Evolutionary conservation across 805 yeast genomes (phyloP), one percentile per base, ranked within the genome.

Genomic region (Grigorovia humatica): DNA sequence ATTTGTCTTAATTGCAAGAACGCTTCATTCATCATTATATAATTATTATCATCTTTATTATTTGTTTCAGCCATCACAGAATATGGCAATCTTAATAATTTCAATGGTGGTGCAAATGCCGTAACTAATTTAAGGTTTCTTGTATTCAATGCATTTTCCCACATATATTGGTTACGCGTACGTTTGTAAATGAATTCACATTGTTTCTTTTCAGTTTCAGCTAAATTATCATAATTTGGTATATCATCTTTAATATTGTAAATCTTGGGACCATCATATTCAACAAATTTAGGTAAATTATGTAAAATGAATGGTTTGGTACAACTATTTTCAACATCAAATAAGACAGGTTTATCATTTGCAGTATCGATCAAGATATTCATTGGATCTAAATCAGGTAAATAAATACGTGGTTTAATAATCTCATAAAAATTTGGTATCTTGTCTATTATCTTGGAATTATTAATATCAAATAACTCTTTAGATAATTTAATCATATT

Each of bases 341-440:
- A 63, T 55, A 89, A 80, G 60, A 75, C 78, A 18, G 72, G 71
- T 44, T 67, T 63, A 35, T 66, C 62, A 54, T 62, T 68, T 11
- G 63, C 68, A 12, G 74, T 70, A n/a, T 68, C 68, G 23, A 76
- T 65, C 46, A 89, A 73, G 9, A 88, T 87, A 64, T 91, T 91
- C 79, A 90, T 75, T 20, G 99, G 98, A 66, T 88, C 95, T 57
- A 93, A 70, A 66, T 93, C 98, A 5, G 96, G 91, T 56, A 82
- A 76, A 57, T 72, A 79, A 50, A 91, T 70, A 59, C 91, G 79
- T 53, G 96, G 91, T 50, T 81, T 76, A 60, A 85, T 76, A 44
- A 88, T 68, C 52, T 82, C 81, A 2, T 71, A 72, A 52, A 77
- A 72, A 57, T 84, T 81, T 63, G 85, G 87, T 63, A 86, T 77